A percentile compares a stretch with the other conserved stretches of the same genome.
Conservation (phyloP, 1,139 yeast species). For the Meyerozyma elateridarum region DNA sequence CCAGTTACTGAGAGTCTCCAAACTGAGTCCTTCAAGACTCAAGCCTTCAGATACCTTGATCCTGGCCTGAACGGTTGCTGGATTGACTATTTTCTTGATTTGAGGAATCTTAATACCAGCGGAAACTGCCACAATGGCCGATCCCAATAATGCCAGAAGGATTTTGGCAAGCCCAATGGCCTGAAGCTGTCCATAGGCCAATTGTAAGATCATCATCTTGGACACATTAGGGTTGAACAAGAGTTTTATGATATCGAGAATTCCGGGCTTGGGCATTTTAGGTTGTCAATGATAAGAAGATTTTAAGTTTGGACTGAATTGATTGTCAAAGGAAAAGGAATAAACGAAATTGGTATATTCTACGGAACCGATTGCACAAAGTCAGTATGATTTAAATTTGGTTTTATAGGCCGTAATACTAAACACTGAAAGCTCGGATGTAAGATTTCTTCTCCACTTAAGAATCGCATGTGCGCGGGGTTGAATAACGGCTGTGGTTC, state of each 20-base stretch:
- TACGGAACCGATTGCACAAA: too few species aligned
- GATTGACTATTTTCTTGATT: slow-evolving; percentile 33
- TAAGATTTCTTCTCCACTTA: too few species aligned
- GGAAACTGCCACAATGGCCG: slow-evolving; percentile 37
- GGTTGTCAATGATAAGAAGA: slow-evolving; percentile 4
- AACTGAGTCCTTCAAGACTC: slow-evolving; percentile 31
- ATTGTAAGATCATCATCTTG: slow-evolving; percentile 35
- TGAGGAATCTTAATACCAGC: slow-evolving; percentile 42
- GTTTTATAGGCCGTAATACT: too few species aligned
- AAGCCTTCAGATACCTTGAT: slow-evolving; percentile 36
- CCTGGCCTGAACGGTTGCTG: slow-evolving; percentile 23
- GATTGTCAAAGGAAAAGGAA: background rate
- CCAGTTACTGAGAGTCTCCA: slow-evolving; percentile 37
- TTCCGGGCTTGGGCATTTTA: slow-evolving; percentile 12
- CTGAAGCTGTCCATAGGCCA: slow-evolving; percentile 34
- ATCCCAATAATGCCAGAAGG: slow-evolving; percentile 31
- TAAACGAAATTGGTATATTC: too few species aligned
- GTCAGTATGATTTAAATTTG: too few species aligned
- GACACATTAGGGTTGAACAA: slow-evolving; percentile 32
- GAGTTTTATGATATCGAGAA: slow-evolving; percentile 22
- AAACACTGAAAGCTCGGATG: too few species aligned
- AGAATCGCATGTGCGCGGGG: too few species aligned
- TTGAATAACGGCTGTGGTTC: too few species aligned
- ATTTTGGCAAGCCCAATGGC: slow-evolving; percentile 37
- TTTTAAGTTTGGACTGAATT: background rate